Base-by-base conservation (phyloP, 2,329 filamentous ascomycete genomes). In the Albifimbria verrucaria region DNA sequence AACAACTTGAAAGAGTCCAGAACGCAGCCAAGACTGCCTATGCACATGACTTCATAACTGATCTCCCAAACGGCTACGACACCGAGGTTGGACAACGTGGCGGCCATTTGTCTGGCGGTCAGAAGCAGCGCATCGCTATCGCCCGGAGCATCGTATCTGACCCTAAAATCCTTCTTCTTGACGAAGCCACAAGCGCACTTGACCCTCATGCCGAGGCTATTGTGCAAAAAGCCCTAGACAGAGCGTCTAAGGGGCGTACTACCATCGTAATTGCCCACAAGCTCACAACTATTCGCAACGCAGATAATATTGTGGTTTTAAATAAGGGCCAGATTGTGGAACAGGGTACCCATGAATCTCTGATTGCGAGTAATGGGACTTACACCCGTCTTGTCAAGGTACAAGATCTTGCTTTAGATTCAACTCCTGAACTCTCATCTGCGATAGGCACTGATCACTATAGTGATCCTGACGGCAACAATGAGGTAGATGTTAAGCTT, bases 81-180 rank as follows among this genome's bases (percentile, higher is more conserved):
- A 85, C 84, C 0, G 68, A 73, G 3, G 80, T 87, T 4, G 85
- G 85, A 3, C 80, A 86, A 59, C 75, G 78, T 15, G 85, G 85
- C 1, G 79, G 82, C 32, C 80, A 83, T 47, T 69, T 88, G 1
- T 85, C 81, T 1, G 84, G 84, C 20, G 85, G 85, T 2, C 85
- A 88, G 59, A 76, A 83, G 48, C 85, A 88, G 60, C 76, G 85
- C 7, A 74, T 88, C 25, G 80, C 83, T 1, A 87, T 88, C 52
- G 71, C 71, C 6, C 66, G 72, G 18, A 69, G 68, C 48, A 70
- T 76, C 48, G 64, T 76, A 22, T 67, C 65, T 3, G 60, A 70
- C 36, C 72, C 72, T 1, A 69, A 68, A 42, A 81, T 88, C 24
- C 72, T 88, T 0, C 76, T 88, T n/a, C 68, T 88, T 2, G 85